These are phyloP conservation scores for Monosporascus ibericus DNA, from an alignment of 2,329 filamentous ascomycete species.

Conservation along the genomic window DNA sequence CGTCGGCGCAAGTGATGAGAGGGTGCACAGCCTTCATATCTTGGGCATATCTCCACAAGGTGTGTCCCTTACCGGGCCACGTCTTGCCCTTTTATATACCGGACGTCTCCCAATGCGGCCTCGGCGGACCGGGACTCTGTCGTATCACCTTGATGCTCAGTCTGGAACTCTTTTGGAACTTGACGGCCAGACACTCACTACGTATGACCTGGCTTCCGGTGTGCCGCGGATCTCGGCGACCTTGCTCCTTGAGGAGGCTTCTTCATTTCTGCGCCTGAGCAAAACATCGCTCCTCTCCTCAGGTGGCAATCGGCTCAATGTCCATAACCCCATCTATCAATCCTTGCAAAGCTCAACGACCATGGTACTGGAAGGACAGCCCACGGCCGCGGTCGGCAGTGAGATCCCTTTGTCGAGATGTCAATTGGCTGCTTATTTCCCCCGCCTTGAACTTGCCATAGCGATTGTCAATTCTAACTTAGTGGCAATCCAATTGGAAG, in stretches of 20 bases:
- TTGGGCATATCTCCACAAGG: constrained; percentile 15
- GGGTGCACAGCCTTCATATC: constrained; percentile 22
- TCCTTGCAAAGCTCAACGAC: constrained; percentile 48
- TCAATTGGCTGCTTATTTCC: constrained; percentile 54
- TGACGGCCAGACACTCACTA: constrained; percentile 43
- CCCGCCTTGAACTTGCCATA: constrained; percentile 60
- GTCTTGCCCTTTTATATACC: constrained; percentile 26
- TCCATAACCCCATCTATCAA: constrained; percentile 66
- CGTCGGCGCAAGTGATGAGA: constrained; percentile 19
- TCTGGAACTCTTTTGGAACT: constrained; percentile 61
- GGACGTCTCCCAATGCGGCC: constrained; percentile 13
- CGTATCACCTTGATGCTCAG: constrained; percentile 54
- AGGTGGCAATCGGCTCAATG: constrained; percentile 48
- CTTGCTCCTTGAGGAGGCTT: constrained; percentile 44
- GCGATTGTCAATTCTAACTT: constrained; percentile 59
- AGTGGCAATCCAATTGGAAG: constrained; percentile 63
- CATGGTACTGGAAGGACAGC: constrained; percentile 37
- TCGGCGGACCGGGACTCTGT: constrained; percentile 8
- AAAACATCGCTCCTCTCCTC: constrained; percentile 59
- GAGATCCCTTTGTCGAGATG: constrained; percentile 21
- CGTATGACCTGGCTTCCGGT: constrained; percentile 58
- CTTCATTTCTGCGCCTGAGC: constrained; percentile 62
- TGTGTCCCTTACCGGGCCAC: constrained; percentile 1
- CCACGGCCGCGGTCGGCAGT: constrained; percentile 27
- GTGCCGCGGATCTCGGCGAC: constrained; percentile 55